These are phyloP conservation scores for Aspergillus kassunensis DNA, from an alignment of 495 filamentous ascomycete genomes.

Conservation along the genomic window DNA sequence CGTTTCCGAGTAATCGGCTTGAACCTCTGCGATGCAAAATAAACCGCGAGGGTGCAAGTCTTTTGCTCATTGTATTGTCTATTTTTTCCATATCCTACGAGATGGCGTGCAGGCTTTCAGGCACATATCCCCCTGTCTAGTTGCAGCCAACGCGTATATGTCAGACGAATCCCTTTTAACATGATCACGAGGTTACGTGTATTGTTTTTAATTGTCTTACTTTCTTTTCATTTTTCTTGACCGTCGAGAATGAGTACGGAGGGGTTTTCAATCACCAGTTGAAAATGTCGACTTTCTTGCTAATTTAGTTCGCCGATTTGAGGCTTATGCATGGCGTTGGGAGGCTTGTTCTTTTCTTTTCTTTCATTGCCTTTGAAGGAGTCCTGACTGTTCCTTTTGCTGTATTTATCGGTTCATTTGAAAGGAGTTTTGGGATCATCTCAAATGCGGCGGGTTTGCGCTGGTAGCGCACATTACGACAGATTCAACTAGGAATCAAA, in stretches of 20 bases:
- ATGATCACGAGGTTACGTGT: conserved; percentile 8
- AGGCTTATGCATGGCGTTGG: conserved; percentile 9
- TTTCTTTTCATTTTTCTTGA: background rate
- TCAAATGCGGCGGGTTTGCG: background rate
- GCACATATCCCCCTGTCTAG: background rate
- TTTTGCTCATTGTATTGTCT: conserved; percentile 6
- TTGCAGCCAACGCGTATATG: conserved; percentile 4
- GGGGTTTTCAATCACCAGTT: conserved; percentile 1
- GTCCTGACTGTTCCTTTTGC: background rate
- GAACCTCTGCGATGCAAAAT: conserved; percentile 40
- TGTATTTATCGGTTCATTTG: conserved; percentile 15
- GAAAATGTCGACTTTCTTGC: conserved; percentile 3
- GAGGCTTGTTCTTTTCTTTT: conserved; percentile 1
- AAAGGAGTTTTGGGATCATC: conserved; percentile 13
- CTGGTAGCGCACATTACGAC: background rate
- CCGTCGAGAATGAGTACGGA: background rate
- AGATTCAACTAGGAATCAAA: conserved; percentile 4
- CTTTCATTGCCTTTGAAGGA: background rate
- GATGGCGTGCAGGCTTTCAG: background rate
- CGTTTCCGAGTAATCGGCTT: conserved; percentile 3
- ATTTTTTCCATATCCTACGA: conserved; percentile 2
- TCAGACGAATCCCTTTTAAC: background rate
- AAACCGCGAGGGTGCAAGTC: conserved; percentile 36
- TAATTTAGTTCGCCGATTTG: conserved; percentile 10
- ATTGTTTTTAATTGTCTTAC: background rate